phyloP scores from a whole-genome alignment of 257 asterid genomes.

The Capsicum rhomboideum region DNA sequence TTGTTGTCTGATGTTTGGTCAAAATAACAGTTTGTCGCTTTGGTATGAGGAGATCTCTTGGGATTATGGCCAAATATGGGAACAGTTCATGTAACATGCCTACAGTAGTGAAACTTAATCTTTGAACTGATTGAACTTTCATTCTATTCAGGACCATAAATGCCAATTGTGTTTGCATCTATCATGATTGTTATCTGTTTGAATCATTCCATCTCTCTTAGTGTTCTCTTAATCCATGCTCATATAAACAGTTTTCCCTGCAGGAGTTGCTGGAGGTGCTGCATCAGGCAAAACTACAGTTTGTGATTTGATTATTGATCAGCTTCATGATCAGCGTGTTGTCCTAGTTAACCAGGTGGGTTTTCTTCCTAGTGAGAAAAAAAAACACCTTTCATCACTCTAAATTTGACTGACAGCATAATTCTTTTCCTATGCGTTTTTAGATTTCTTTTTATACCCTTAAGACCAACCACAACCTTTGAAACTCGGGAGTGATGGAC shows the following conservation, averaged over 20 bases:
- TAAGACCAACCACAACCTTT: not conserved
- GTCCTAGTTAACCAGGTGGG: slow-evolving; percentile 89
- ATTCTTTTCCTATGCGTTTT: not conserved
- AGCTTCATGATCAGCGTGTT: slow-evolving; percentile 97
- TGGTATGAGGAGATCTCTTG: not conserved
- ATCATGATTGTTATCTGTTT: not conserved
- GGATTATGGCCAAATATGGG: not conserved
- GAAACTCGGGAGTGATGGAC: not conserved
- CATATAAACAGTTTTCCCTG: not conserved
- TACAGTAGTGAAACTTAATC: not conserved
- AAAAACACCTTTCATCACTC: not conserved
- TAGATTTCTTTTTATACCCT: not conserved
- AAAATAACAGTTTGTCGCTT: not conserved
- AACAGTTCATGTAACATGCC: not conserved
- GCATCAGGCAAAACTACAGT: slow-evolving; percentile 98
- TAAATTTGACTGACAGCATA: not conserved
- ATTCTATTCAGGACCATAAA: not conserved
- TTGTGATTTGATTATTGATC: slow-evolving; percentile 96
- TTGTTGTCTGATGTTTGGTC: not conserved
- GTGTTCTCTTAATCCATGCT: not conserved
- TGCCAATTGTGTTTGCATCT: not conserved
- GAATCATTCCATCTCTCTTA: not conserved
- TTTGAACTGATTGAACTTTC: not conserved
- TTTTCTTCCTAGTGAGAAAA: not conserved
- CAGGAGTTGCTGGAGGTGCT: slow-evolving; percentile 99